phyloP scores from a whole-genome alignment of 306 rosid genomes.

The Delonix regia region DNA sequence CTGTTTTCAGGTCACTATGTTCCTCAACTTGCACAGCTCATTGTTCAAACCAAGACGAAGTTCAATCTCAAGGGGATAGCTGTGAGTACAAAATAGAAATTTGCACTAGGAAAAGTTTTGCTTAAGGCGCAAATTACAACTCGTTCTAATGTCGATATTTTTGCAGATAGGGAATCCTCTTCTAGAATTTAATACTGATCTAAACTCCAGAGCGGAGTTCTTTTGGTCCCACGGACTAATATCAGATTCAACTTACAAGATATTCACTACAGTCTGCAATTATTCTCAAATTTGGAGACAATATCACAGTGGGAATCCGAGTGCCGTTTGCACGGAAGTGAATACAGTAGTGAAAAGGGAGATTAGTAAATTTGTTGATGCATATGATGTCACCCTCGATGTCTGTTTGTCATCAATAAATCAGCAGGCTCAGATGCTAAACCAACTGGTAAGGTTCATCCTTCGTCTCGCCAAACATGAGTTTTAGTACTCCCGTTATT shows the following conservation, averaged over 20 bases:
- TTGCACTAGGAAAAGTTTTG: background rate
- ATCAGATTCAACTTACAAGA: conserved; percentile 57
- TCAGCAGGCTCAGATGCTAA: conserved; percentile 47
- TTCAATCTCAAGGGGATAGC: conserved; percentile 78
- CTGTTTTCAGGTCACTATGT: conserved; percentile 69
- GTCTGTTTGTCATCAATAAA: conserved; percentile 48
- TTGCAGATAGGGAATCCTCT: conserved; percentile 79
- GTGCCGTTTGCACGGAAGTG: conserved; percentile 41
- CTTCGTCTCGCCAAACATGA: background rate
- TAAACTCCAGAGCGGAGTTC: conserved; percentile 60
- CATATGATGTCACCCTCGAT: conserved; percentile 59
- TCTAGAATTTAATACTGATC: conserved; percentile 64
- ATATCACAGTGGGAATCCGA: conserved; percentile 28
- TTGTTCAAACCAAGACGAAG: conserved; percentile 45
- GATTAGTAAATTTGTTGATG: conserved; percentile 38
- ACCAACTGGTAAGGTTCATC: conserved; percentile 47
- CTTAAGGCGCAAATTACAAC: background rate
- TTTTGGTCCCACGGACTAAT: conserved; percentile 73
- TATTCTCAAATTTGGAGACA: conserved; percentile 60
- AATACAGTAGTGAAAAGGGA: conserved; percentile 34
- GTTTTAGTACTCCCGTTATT: background rate
- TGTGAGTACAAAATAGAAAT: conserved; percentile 42
- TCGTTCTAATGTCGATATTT: background rate
- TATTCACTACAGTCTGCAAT: conserved; percentile 51
- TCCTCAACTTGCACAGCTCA: conserved; percentile 76